Evolutionary conservation across 2,329 filamentous ascomycete genomes (phyloP).

Genomic region (Cryphonectria radicalis): DNA sequence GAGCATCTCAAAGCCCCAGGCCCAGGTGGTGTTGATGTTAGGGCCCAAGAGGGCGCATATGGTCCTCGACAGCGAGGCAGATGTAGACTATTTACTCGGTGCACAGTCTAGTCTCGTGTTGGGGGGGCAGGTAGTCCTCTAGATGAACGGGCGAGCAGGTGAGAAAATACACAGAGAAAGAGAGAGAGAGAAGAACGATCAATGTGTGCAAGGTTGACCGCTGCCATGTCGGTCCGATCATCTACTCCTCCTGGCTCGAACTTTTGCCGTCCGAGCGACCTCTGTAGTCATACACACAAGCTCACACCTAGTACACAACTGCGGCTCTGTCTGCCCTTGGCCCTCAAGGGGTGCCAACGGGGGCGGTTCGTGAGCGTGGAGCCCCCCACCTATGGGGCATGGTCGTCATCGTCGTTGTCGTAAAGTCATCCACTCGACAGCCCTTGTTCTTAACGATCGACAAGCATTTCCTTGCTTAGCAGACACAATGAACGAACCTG

Average conservation of each 20-base stretch:
- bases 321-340: not conserved
- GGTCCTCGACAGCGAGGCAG: not conserved
- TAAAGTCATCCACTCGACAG: not conserved
- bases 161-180: no score
- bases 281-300: not conserved
- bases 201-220: not conserved
- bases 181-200: not conserved
- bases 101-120: not conserved
- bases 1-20: not conserved
- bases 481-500: not conserved
- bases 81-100: not conserved
- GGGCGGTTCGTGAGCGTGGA: not conserved
- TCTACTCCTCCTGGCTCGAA: not conserved
- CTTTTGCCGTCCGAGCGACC: not conserved
- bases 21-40: not conserved
- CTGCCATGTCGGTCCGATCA: not conserved
- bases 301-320: not conserved
- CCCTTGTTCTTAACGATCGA: not conserved
- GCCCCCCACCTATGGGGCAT: not conserved
- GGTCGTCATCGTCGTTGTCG: not conserved
- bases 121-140: not conserved
- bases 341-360: not conserved
- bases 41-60: not conserved
- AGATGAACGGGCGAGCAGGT: not conserved
- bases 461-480: not conserved